Base-by-base conservation (phyloP, 805 yeast species). In the Metschnikowia dekortorum region DNA sequence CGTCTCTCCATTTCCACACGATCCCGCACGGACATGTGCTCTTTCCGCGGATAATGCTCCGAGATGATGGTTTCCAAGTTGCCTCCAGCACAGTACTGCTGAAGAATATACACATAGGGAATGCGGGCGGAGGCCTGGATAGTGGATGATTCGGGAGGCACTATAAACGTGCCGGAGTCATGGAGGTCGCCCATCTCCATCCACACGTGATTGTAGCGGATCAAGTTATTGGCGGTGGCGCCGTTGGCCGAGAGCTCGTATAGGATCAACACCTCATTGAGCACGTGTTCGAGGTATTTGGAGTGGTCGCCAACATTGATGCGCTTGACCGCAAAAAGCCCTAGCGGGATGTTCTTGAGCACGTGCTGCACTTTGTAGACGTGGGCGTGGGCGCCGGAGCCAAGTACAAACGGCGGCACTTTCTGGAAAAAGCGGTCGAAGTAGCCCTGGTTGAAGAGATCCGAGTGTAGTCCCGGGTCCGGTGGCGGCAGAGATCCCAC, bases 151-250 rank as follows among this genome's bases (percentile, higher is more conserved):
- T 44, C 45, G 4, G 55, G 47, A 8, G 52, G 52, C 7, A 70
- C 42, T 34, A 68, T 54, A 41, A 60, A 66, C 0, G 73, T 58
- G 13, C 53, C 47, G 68, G 38, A 85, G 75, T 49, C 84, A 69
- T 58, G 74, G 65, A 34, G 85, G 81, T 66, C 68, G 2, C 46
- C 86, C 60, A 84, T 73, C 61, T 90, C 97, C 32, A 90, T 65
- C 97, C 97, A 90, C 28, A 89, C 96, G 66, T 90, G 97, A 61
- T 90, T 89, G 62, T 90, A 90, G 18, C 86, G 80, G 29, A 90
- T 88, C 57, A 90, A 74, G 63, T 89, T 86, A 51, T 69, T 67
- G 43, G 69, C 74, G 44, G 41, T 79, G 71, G 76, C 65, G 35
- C 74, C 69, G 48, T 67, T 50, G 56, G 66, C 73, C 2, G 81